A percentile compares a stretch with the other conserved stretches of the same genome.
Evolutionary conservation across 1,284 basidiomycete species (phyloP).

Genomic region (Exobasidium rhododendri): DNA sequence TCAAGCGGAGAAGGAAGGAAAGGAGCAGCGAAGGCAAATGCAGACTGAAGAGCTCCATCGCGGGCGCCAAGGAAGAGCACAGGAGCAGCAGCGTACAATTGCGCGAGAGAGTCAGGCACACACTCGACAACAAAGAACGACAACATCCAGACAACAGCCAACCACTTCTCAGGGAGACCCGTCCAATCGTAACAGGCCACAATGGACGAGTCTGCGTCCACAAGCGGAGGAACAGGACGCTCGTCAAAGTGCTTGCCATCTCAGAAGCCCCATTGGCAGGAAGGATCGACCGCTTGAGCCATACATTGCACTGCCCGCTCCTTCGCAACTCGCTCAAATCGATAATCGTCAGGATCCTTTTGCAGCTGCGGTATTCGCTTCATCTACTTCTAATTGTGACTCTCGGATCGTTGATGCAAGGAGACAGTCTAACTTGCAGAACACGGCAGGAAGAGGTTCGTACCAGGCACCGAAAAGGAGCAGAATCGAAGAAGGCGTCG

Average conservation of each 20-base stretch:
- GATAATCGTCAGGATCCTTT: neutral
- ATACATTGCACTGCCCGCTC: conserved; percentile 6
- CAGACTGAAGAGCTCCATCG: too few relatives aligned
- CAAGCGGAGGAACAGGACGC: neutral
- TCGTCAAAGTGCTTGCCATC: too few relatives aligned
- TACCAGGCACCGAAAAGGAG: neutral
- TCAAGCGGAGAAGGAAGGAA: conserved; percentile 2
- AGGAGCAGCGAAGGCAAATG: neutral
- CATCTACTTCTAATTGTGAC: neutral
- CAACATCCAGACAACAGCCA: too few relatives aligned
- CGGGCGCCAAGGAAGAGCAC: conserved; percentile 3
- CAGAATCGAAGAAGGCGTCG: too few relatives aligned
- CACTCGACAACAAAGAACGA: neutral
- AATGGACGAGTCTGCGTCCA: neutral
- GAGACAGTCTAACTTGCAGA: neutral
- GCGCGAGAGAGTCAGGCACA: neutral
- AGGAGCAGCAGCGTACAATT: neutral
- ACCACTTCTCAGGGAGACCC: neutral
- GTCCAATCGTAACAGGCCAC: neutral
- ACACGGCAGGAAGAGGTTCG: neutral
- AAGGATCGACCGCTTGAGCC: neutral
- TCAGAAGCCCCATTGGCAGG: too few relatives aligned
- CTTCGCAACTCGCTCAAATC: conserved; percentile 1
- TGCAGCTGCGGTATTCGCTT: neutral
- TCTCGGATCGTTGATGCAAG: neutral